Conservation (phyloP, 75 land plant genomes). For the Larix kaempferi region DNA sequence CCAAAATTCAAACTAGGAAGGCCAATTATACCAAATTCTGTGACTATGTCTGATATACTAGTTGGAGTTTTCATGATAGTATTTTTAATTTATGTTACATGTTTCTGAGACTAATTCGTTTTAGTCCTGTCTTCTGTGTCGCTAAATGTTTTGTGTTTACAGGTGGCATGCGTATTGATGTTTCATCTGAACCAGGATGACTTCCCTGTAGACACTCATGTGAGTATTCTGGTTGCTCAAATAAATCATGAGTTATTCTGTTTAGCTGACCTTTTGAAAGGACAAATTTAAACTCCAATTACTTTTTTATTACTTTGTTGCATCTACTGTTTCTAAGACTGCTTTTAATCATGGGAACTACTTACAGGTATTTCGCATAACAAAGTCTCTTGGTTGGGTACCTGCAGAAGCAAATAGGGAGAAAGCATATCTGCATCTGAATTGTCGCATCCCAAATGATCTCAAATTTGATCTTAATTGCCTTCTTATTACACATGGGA, state of each 20-base stretch:
- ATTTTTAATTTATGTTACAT: not conserved
- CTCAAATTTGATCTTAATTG: constrained; percentile 81
- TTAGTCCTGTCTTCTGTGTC: no score
- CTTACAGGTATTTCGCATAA: constrained; percentile 61
- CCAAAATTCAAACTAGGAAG: no score
- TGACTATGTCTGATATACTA: not conserved
- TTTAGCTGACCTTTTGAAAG: not conserved
- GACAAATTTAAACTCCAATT: no score
- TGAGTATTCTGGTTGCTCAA: constrained; percentile 27
- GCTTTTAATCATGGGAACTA: not conserved
- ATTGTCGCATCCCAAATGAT: constrained; percentile 59
- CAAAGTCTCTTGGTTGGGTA: constrained; percentile 74
- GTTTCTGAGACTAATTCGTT: not conserved
- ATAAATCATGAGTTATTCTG: not conserved
- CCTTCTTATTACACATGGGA: constrained; percentile 79
- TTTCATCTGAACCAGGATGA: constrained; percentile 83
- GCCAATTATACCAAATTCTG: no score
- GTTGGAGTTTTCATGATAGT: not conserved
- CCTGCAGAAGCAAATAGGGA: constrained; percentile 61
- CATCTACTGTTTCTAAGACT: not conserved
- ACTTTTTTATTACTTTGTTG: not conserved
- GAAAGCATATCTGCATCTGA: constrained; percentile 79
- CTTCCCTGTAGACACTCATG: constrained; percentile 95
- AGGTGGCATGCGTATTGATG: constrained; percentile 90
- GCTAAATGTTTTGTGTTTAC: constrained; percentile 3